Conservation (phyloP, 192 early-diverging fungal genomes). For the Coemansia sp. region DNA sequence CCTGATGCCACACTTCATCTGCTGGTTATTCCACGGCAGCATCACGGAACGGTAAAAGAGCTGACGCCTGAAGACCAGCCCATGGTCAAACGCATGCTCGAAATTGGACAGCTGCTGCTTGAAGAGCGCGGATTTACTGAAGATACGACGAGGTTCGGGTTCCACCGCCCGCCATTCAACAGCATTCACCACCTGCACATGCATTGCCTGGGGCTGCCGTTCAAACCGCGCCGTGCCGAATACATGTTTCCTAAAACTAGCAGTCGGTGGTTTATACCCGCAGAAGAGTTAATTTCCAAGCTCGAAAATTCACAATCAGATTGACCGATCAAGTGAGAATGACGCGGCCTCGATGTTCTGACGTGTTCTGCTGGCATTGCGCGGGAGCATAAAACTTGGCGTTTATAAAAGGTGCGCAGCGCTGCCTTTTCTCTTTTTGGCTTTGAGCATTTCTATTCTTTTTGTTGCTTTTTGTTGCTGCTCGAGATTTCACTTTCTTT, state of each 20-base stretch:
- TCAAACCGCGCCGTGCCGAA: slow-evolving; percentile 29
- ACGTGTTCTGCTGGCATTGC: slow-evolving; percentile 4
- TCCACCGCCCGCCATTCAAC: slow-evolving; percentile 53
- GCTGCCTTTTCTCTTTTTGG: background rate
- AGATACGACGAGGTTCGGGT: slow-evolving; percentile 39
- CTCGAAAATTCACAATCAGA: slow-evolving; percentile 6
- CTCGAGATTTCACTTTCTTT: slow-evolving; percentile 3
- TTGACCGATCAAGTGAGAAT: slow-evolving; percentile 2
- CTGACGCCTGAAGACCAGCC: slow-evolving; percentile 22
- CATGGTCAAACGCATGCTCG: slow-evolving; percentile 41
- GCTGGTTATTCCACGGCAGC: slow-evolving; percentile 40
- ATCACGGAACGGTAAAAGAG: slow-evolving; percentile 45
- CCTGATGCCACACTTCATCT: slow-evolving; percentile 47
- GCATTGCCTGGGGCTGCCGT: slow-evolving; percentile 53
- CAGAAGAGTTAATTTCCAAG: slow-evolving; percentile 19
- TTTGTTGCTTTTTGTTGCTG: background rate
- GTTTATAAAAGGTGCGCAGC: background rate
- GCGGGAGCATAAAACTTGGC: background rate
- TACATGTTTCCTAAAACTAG: slow-evolving; percentile 33
- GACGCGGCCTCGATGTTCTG: slow-evolving; percentile 5
- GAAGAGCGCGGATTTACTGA: slow-evolving; percentile 28
- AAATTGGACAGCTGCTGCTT: slow-evolving; percentile 32
- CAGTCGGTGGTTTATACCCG: slow-evolving; percentile 26
- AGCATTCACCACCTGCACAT: slow-evolving; percentile 54
- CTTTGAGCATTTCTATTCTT: background rate